Evolutionary conservation across 2,329 filamentous ascomycete genomes (phyloP).

Genomic region (Plectosphaerella sp.): DNA sequence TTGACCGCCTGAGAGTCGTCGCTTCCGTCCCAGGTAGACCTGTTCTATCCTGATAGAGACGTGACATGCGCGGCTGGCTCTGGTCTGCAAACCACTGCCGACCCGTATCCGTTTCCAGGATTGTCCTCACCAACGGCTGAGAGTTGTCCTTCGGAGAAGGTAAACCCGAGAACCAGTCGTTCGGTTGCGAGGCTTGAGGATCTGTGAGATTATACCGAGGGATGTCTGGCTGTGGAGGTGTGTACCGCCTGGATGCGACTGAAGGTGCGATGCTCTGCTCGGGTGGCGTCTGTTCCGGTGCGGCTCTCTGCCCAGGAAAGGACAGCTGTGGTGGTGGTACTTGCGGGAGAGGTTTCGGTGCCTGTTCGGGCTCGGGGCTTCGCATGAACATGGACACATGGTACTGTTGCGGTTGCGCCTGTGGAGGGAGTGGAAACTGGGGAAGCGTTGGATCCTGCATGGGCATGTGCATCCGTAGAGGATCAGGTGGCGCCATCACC

Average conservation of each 20-base stretch:
- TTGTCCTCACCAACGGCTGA: not conserved
- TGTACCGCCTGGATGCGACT: not conserved
- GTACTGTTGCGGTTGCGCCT: not conserved
- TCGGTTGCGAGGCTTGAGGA: not conserved
- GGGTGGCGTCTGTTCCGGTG: too few species aligned
- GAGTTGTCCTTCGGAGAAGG: not conserved
- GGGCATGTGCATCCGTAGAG: too few species aligned
- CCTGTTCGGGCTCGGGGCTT: not conserved
- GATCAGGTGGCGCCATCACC: too few species aligned
- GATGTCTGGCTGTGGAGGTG: not conserved
- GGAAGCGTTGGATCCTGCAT: too few species aligned
- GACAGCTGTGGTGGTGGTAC: too few species aligned
- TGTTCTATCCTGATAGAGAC: too few species aligned
- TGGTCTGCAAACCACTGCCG: not conserved
- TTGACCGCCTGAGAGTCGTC: too few species aligned
- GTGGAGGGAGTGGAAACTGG: not conserved
- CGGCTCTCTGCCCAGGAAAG: too few species aligned
- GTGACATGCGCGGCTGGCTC: not conserved
- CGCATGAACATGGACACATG: too few species aligned
- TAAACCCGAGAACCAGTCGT: not conserved
- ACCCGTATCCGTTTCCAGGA: not conserved
- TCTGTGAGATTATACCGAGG: too few species aligned
- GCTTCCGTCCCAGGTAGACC: too few species aligned
- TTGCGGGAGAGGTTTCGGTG: not conserved
- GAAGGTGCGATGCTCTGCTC: too few species aligned